Conservation (phyloP, 768 basidiomycete genomes). For the Floccularia luteovirens region DNA sequence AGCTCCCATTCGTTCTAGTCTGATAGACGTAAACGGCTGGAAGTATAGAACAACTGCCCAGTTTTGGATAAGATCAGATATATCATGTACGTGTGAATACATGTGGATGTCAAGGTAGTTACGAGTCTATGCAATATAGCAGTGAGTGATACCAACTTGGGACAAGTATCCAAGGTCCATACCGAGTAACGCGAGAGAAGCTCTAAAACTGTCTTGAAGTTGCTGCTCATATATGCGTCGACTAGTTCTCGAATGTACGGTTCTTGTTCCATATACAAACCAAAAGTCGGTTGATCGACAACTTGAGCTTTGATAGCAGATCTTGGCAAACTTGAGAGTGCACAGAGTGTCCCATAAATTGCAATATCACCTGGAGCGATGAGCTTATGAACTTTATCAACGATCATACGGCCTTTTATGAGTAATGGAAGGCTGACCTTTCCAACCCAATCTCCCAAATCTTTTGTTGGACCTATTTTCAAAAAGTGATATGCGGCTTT, state of each 20-base stretch:
- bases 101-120: constrained; percentile 79
- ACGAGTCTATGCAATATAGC: constrained; percentile 43
- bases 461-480: constrained; percentile 54
- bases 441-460: constrained; percentile 74
- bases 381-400: constrained; percentile 33
- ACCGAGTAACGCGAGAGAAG: constrained; percentile 71
- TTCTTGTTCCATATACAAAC: constrained; percentile 77
- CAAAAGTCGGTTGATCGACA: constrained; percentile 64
- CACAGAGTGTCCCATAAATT: constrained; percentile 79
- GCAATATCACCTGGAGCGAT: constrained; percentile 80
- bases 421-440: constrained; percentile 34
- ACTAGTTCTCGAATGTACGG: constrained; percentile 82
- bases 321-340: constrained; percentile 71
- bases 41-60: constrained; percentile 85
- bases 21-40: constrained; percentile 81
- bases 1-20: constrained; percentile 73
- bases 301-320: constrained; percentile 60
- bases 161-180: constrained; percentile 11
- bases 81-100: constrained; percentile 50
- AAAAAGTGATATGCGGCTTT: constrained; percentile 74
- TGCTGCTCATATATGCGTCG: constrained; percentile 78
- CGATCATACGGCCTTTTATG: neutral
- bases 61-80: constrained; percentile 66
- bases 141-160: neutral
- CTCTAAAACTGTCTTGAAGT: constrained; percentile 78